Base-by-base conservation (phyloP, 2,329 filamentous ascomycete species). In the Sarocladium kiliense region DNA sequence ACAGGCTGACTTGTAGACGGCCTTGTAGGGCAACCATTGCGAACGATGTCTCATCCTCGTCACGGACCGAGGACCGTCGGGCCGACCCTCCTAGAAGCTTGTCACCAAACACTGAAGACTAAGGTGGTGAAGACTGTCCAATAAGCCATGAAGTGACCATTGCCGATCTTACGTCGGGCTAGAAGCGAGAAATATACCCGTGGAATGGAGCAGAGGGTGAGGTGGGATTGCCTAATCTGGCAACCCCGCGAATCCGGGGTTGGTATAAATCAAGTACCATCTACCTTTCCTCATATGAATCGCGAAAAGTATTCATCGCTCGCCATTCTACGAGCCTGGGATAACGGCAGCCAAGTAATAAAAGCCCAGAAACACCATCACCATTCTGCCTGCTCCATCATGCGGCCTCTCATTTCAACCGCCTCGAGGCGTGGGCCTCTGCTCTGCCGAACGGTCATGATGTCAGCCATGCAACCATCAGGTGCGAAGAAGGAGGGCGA, bases 401-500 rank as follows among this genome's bases (percentile, higher is more conserved):
- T 51, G 47, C 26, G 47, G n/a, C 30, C 47, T 3, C 11, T 51
- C 11, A 5, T 36, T 3, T 51, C 47, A 19, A 7, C 47, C 3
- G 30, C 27, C 4, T 21, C 30, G 5, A 26, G 47, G 27, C 19
- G 6, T 19, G 27, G 3, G 12, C 47, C 47, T 4, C 4, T 36
- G 3, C 32, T 53, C 10, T 27, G 50, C 6, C 50, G 53, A 2
- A 37, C 30, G 2, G 54, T 37, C 26, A 55, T 36, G 30, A 55
- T 27, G 25, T 45, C 41, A 36, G 41, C 54, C 18, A 26, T 49
- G 27, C 50, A 39, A 10, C n/a, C 47, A 9, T 36, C 54, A 14
- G 25, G 10, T 2, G 18, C 60, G 12, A 84, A 82, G 60, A 75
- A 78, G 37, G 80, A 82, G 60, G 84, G 84, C 2, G 77, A 85